Evolutionary conservation across 176 grass and related monocot genomes (phyloP).

Genomic region (Phragmites australis): DNA sequence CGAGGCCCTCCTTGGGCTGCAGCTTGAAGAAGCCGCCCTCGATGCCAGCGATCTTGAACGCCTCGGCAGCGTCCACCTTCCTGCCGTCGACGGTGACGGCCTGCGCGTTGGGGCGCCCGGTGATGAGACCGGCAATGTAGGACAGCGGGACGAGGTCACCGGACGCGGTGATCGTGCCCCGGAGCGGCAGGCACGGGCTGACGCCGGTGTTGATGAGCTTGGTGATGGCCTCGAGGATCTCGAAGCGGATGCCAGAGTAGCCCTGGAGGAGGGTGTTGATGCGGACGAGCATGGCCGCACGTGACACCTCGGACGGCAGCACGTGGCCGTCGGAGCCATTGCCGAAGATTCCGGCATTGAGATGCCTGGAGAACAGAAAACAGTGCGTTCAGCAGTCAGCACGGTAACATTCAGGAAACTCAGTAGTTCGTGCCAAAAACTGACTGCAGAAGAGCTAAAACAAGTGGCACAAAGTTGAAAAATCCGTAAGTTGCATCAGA

Average conservation of each 20-base stretch:
- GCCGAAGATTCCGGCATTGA: slow-evolving; percentile 75
- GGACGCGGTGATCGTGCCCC: slow-evolving; percentile 63
- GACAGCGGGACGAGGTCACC: slow-evolving; percentile 64
- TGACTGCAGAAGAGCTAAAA: no score
- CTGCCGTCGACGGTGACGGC: slow-evolving; percentile 59
- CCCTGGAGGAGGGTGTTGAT: slow-evolving; percentile 70
- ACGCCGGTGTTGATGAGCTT: slow-evolving; percentile 56
- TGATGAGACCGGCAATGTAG: slow-evolving; percentile 64
- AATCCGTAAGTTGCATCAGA: not conserved
- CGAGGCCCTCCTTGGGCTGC: slow-evolving; percentile 80
- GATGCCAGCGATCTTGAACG: slow-evolving; percentile 66
- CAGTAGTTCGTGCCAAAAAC: no score
- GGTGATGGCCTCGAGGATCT: slow-evolving; percentile 65
- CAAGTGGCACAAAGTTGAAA: no score
- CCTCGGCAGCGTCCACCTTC: slow-evolving; percentile 65
- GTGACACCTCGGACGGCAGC: slow-evolving; percentile 49
- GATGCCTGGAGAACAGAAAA: slow-evolving; percentile 36
- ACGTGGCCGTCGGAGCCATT: slow-evolving; percentile 43
- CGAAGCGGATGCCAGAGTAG: slow-evolving; percentile 70
- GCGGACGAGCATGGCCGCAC: slow-evolving; percentile 66
- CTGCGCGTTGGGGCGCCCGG: slow-evolving; percentile 57
- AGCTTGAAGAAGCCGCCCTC: slow-evolving; percentile 69
- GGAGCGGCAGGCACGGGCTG: slow-evolving; percentile 62
- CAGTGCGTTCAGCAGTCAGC: not conserved
- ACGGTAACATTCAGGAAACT: not conserved